Base-by-base conservation (phyloP, 2,329 filamentous ascomycete genomes). In the Dendrostoma leiphaemia region DNA sequence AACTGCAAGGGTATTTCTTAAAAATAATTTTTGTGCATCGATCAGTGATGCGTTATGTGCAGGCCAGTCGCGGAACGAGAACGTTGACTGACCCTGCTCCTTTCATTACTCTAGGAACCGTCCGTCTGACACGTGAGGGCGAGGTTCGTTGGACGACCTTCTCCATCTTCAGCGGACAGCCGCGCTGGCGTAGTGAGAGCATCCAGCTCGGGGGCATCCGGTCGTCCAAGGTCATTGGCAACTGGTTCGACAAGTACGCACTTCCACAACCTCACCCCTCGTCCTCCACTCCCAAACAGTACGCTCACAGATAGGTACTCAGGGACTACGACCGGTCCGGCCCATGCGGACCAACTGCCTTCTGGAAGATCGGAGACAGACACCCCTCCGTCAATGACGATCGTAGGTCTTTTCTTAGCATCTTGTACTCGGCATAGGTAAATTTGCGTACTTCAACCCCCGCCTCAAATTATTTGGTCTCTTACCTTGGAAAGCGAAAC, bases 181-280 rank as follows among this genome's bases (percentile, higher is more conserved):
- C 88, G 63, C 75, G 87, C 21, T 92, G 89, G 89, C 79, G 82
- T n/a, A 88, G 84, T 63, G 89, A 93, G 70, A 82, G 86, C 8
- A 75, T 92, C 6, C 89, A 93, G 67, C 69, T 92, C 5, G 89
- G 89, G 10, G 89, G 89, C 0, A 62, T 83, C 1, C 71, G 74
- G 46, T 86, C 85, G 6, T 82, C 80, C 6, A 77, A 88, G 1
- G 83, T 91, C 0, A 64, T 91, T 2, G 89, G 89, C 0, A 86
- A 83, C 48, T 93, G 89, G 89, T 92, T 91, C 63, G 88, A 90
- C 62, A 86, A 84, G 82, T 85, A 71, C 15, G 56, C 23, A 10
- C 4, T 17, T 15, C 6, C 15, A 37, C 34, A 37, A 6, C 34
- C 34, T 6, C 34, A 40, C 12, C 9, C 9, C 53, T 32, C 12